phyloP scores from a whole-genome alignment of 768 basidiomycete genomes.

The Boletales sp. region DNA sequence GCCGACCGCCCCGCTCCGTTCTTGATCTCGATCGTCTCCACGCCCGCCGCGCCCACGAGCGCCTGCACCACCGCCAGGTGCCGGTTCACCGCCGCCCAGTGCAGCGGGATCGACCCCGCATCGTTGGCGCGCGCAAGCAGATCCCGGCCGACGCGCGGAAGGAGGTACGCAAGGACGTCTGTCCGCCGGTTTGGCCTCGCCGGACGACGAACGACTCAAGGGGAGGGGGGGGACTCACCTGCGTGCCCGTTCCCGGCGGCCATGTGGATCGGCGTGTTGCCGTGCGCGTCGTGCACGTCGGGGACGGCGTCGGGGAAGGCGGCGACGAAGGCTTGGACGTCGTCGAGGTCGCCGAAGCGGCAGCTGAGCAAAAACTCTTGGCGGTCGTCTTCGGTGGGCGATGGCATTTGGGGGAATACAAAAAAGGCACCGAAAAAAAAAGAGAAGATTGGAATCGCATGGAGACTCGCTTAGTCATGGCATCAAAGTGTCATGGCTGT shows the following conservation, averaged over 20 bases:
- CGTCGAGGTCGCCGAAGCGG: constrained; percentile 85
- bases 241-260: constrained; percentile 82
- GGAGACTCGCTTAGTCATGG: no score
- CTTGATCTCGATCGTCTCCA: constrained; percentile 70
- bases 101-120: constrained; percentile 78
- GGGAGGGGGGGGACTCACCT: constrained; percentile 51
- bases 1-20: constrained; percentile 71
- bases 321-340: constrained; percentile 63
- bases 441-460: no score
- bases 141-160: constrained; percentile 53
- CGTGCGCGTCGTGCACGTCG: constrained; percentile 64
- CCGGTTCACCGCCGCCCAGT: constrained; percentile 87
- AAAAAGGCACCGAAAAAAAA: no score
- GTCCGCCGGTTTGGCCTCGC: constrained; percentile 32
- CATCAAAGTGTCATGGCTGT: no score
- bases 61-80: constrained; percentile 62
- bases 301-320: constrained; percentile 52
- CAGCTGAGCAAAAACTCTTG: constrained; percentile 80
- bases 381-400: constrained; percentile 47
- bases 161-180: constrained; percentile 61
- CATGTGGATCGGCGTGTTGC: constrained; percentile 86
- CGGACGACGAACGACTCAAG: constrained; percentile 1
- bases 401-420: background rate
- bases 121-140: constrained; percentile 62
- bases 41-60: constrained; percentile 62